A percentile compares a stretch with the other conserved stretches of the same genome.
Conservation (phyloP, 257 asterid genomes). For the Cynanchum wilfordii region DNA sequence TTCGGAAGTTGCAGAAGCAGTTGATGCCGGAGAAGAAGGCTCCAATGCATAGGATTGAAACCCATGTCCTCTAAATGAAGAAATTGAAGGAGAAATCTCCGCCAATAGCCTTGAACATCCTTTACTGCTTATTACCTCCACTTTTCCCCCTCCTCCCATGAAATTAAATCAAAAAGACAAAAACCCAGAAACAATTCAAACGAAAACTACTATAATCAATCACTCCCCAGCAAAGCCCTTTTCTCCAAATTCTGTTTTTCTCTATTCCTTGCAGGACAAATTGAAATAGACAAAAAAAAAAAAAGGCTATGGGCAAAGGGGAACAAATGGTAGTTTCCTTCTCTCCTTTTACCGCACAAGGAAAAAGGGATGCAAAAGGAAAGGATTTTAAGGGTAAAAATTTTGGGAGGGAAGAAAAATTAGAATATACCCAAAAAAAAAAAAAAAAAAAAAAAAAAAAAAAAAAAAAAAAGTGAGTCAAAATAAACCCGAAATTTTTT, state of each 20-base stretch:
- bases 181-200: conserved; percentile 4
- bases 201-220: background rate
- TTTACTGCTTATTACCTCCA: conserved; percentile 67
- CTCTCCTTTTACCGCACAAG: background rate
- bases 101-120: conserved; percentile 78
- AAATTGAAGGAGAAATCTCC: conserved; percentile 39
- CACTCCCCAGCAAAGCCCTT: background rate
- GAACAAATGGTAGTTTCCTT: background rate
- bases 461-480: conserved; percentile 23
- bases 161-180: conserved; percentile 25
- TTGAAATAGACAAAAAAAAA: background rate
- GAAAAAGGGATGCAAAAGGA: conserved; percentile 6
- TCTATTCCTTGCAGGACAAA: background rate
- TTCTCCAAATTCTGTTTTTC: too few species aligned
- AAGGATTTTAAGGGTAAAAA: background rate
- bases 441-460: conserved; percentile 22
- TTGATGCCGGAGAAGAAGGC: conserved; percentile 49
- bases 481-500: conserved; percentile 1
- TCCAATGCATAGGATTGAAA: conserved; percentile 51
- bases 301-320: background rate
- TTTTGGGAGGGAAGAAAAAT: conserved; percentile 30
- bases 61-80: conserved; percentile 55
- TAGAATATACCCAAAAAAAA: conserved; percentile 20
- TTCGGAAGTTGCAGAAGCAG: conserved; percentile 38
- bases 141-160: conserved; percentile 47